phyloP scores from a whole-genome alignment of 345 rosid genomes.

The Eucalyptus albens region DNA sequence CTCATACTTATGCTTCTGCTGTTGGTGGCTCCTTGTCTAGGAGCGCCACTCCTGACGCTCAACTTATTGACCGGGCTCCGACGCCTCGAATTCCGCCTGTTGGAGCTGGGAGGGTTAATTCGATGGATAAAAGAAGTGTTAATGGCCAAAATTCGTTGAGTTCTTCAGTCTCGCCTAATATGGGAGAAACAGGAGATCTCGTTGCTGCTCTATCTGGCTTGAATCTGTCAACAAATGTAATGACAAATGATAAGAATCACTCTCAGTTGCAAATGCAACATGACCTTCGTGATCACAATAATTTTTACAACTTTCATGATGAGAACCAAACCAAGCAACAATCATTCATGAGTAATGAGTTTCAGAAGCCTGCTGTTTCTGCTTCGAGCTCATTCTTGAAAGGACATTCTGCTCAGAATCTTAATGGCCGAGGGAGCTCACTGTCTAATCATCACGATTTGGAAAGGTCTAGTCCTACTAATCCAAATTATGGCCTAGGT shows the following conservation, averaged over 20 bases:
- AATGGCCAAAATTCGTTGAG: conserved; percentile 17
- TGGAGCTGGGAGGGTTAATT: conserved; percentile 37
- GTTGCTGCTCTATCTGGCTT: conserved; percentile 43
- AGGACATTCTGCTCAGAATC: conserved; percentile 13
- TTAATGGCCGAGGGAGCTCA: conserved; percentile 24
- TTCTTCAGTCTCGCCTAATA: conserved; percentile 13
- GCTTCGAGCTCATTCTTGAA: conserved; percentile 18
- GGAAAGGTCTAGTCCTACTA: conserved; percentile 18
- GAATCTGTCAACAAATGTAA: conserved; percentile 29
- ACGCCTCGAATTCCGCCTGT: conserved; percentile 48
- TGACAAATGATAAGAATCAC: conserved; percentile 23
- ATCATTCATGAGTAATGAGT: conserved; percentile 4
- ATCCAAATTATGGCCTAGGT: conserved; percentile 27
- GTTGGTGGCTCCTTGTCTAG: conserved; percentile 51
- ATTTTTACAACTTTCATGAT: conserved; percentile 9
- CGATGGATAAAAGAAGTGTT: conserved; percentile 30
- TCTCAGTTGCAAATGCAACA: conserved; percentile 6
- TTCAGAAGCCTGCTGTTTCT: conserved; percentile 1
- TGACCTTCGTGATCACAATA: conserved; percentile 17
- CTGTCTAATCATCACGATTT: conserved; percentile 16
- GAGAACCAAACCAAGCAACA: background rate
- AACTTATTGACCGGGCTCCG: conserved; percentile 40
- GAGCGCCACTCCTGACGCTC: conserved; percentile 57
- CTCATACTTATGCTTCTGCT: conserved; percentile 50
- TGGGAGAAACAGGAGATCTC: conserved; percentile 25